Evolutionary conservation across 129 eudicot species (phyloP), one percentile per base, ranked within the genome.

Genomic region (Gnaphalium uliginosum): DNA sequence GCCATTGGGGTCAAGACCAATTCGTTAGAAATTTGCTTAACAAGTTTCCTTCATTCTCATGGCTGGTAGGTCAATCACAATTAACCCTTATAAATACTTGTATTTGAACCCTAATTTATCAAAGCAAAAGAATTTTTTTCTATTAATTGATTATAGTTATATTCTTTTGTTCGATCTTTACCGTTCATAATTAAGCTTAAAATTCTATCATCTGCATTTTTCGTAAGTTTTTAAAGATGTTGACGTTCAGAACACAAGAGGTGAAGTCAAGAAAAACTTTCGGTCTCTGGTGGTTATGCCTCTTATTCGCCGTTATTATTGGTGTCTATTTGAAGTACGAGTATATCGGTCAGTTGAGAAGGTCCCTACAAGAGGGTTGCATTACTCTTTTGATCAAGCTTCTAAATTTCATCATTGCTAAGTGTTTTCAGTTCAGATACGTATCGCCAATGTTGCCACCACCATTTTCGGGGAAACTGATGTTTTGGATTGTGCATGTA

Each of bases 331-430:
- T 56, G 7, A 15, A 11, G 33, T 37, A 33, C 9, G 25, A 71
- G 48, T 25, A 46, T 72, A n/a, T 39, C 13, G 58, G 22, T 79
- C 72, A 51, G 25, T 32, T 79, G 23, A 64, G 11, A 35, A 54
- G 24, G 27, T 39, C 29, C 10, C 0, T 72, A 32, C 58, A 62
- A 53, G 83, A 64, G 19, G 83, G 73, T 33, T 30, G 70, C 43
- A 15, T 79, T 66, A 51, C 73, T 62, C 72, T 79, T 13, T n/a
- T 73, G 14, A 14, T 79, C 77, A 71, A 72, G 57, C 57, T 79
- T 63, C 15, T 79, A n/a, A 72, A 79, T 65, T 79, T 79, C 68
- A 72, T 23, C 15, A 72, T 79, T 56, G 83, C 83, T 56, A 79
- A 79, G 56, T 53, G 68, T 32, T 72, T 71, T 32, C 83, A 72